Base-by-base conservation (phyloP, 768 basidiomycete species). In the Clathrus columnatus region DNA sequence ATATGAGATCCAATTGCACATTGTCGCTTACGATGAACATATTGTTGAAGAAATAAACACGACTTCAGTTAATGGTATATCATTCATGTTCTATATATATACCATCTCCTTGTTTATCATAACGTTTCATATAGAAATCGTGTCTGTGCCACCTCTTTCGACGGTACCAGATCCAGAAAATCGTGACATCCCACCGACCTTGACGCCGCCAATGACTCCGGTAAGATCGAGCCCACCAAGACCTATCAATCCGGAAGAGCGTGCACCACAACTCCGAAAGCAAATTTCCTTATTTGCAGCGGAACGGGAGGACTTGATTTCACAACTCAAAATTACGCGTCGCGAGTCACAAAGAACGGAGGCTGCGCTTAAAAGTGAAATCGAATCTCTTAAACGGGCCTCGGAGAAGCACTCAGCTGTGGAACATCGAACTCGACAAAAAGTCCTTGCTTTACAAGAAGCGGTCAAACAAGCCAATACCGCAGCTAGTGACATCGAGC, bases 1-100 rank as follows among this genome's bases (percentile, higher is more conserved):
- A 65, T 96, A 96, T 62, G 91, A 96, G 63, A 83, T 96, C 50
- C 88, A 92, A 63, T 72, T 96, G 10, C 84, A 78, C 1, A 76
- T 94, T 24, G 82, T 85, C 4, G 81, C 82, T 7, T 76, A 75
- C 5, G 83, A 81, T 23, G 73, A 79, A 60, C 68, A 63, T 30
- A 71, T 86, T 21, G 73, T 79, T 36, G 77, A 75, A 52, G 82
- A 85, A 62, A 81, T 92, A 57, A 81, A 80, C 0, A 87, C 87
- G 0, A 60, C 7, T 50, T 60, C 57, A 62, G 44, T 46, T 7
- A 29, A 56, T 49, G 54, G 28, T 51, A 46, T 41, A 48, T 27
- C n/a, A 5, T 44, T 41, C 42, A 32, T 24, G 18, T n/a, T 48
- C 48, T 23, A 42, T 18, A 16, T 53, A 21, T 4, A 44, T 44